phyloP scores from a whole-genome alignment of 805 yeast genomes.

The Candida silvatica region DNA sequence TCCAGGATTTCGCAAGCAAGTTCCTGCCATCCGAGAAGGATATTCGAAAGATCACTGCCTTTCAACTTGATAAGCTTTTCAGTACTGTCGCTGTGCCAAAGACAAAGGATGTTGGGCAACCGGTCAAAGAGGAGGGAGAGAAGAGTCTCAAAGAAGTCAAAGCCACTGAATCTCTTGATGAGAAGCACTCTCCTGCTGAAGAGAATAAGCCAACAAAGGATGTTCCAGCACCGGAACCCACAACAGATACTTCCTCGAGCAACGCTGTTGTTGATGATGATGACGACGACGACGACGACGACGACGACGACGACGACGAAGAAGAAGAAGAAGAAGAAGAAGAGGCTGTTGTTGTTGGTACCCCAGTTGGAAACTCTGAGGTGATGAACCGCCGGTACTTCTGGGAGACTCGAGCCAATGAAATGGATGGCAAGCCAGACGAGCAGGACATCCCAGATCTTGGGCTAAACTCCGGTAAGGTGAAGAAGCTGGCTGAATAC shows the following conservation, averaged over 20 bases:
- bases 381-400: slow-evolving; percentile 9
- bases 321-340: neutral
- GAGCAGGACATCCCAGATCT: slow-evolving; percentile 2
- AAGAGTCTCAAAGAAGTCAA: slow-evolving; percentile 6
- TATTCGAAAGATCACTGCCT: slow-evolving; percentile 81
- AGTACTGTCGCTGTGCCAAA: slow-evolving; percentile 31
- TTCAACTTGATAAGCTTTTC: slow-evolving; percentile 72
- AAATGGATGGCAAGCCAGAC: slow-evolving; percentile 7
- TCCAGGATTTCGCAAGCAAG: slow-evolving; percentile 66
- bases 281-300: neutral
- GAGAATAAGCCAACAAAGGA: slow-evolving; percentile 4
- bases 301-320: neutral
- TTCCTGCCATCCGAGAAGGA: slow-evolving; percentile 90
- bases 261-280: neutral
- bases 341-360: neutral
- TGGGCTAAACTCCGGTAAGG: slow-evolving; percentile 31
- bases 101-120: too few species aligned
- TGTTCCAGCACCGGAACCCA: too few species aligned
- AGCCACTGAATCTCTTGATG: slow-evolving; percentile 8
- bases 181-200: slow-evolving; percentile 2
- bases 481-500: slow-evolving; percentile 55
- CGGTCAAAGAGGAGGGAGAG: slow-evolving; percentile 10
- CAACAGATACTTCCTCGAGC: neutral
- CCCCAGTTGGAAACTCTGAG: neutral
- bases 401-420: slow-evolving; percentile 17